A percentile compares a stretch with the other conserved stretches of the same genome.
Evolutionary conservation across 768 basidiomycete genomes (phyloP).

Genomic region (Lactarius tabidus): DNA sequence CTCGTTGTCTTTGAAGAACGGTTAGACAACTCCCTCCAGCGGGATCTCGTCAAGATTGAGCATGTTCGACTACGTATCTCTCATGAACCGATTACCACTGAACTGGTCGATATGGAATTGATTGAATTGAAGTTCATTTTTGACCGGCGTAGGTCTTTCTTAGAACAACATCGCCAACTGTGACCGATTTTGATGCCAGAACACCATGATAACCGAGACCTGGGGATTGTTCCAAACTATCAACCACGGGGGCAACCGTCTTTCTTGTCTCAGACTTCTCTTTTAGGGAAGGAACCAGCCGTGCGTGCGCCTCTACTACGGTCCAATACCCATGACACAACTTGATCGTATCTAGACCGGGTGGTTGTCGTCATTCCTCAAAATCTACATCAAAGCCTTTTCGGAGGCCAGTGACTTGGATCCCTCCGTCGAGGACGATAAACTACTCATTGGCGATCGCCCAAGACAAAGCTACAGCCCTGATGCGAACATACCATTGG

Average conservation of each 20-base stretch:
- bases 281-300: constrained; percentile 60
- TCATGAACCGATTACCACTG: constrained; percentile 66
- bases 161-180: background rate
- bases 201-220: constrained; percentile 87
- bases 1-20: constrained; percentile 78
- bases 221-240: constrained; percentile 70
- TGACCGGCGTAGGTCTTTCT: constrained; percentile 52
- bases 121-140: constrained; percentile 82
- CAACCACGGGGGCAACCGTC: constrained; percentile 54
- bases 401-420: constrained; percentile 78
- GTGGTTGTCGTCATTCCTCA: constrained; percentile 71
- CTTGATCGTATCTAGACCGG: constrained; percentile 25
- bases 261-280: constrained; percentile 62
- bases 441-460: constrained; percentile 74
- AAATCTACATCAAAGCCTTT: constrained; percentile 72
- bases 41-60: constrained; percentile 78
- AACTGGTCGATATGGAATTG: constrained; percentile 76
- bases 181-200: constrained; percentile 36
- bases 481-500: constrained; percentile 48
- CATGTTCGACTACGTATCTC: constrained; percentile 79
- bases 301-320: constrained; percentile 38
- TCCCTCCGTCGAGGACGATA: constrained; percentile 69
- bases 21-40: constrained; percentile 79
- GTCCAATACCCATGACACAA: background rate
- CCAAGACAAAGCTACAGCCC: constrained; percentile 58